Evolutionary conservation across 225 moss, liverwort and hornwort genomes (phyloP).

Genomic region (Antitrichia curtipendula): DNA sequence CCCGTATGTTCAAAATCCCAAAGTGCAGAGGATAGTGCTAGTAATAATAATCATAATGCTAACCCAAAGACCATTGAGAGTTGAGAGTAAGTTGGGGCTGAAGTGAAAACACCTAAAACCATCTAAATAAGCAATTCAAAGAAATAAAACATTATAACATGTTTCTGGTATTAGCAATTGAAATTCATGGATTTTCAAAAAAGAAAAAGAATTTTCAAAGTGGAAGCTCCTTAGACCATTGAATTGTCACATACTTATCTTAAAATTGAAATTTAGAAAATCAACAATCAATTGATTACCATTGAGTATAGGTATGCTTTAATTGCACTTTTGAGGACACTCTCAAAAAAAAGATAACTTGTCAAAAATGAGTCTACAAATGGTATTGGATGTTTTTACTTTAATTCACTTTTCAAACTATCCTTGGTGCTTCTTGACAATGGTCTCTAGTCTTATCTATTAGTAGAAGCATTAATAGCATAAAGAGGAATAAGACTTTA

Average conservation of each 20-base stretch:
- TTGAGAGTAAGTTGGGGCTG: background rate
- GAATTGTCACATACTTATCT: accelerated
- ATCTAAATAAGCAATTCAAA: background rate
- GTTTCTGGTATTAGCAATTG: background rate
- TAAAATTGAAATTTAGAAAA: background rate
- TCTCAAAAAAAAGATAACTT: background rate
- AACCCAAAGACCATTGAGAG: background rate
- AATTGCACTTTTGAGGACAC: accelerated
- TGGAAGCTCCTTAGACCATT: accelerated
- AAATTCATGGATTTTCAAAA: background rate
- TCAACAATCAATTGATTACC: background rate
- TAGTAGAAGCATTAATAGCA: accelerated
- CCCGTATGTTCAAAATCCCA: background rate
- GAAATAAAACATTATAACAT: too few species aligned
- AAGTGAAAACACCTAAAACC: background rate
- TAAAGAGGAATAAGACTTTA: too few species aligned
- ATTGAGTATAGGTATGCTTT: background rate
- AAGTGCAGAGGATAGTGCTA: background rate
- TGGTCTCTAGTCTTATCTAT: background rate
- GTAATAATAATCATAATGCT: background rate
- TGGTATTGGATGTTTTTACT: accelerated
- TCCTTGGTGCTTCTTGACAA: too few species aligned
- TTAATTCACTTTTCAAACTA: background rate
- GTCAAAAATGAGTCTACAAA: too few species aligned
- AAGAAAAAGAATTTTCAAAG: too few species aligned